A percentile compares a stretch with the other conserved stretches of the same genome.
These are phyloP conservation scores for Erodium chrysanthum DNA, from an alignment of 441 rosid genomes.

Conservation along the genomic window DNA sequence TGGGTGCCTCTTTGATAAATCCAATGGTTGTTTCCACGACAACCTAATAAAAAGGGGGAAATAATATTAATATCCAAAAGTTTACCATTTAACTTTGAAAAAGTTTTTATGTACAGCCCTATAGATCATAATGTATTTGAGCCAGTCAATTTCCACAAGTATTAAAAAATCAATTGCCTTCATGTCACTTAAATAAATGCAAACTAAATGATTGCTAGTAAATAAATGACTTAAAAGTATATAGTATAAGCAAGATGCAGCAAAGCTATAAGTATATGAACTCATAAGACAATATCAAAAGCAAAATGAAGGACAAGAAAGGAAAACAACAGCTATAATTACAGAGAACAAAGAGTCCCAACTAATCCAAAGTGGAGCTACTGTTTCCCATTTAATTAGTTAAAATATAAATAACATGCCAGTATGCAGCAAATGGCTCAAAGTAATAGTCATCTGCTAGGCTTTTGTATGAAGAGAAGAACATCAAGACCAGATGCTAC, in stretches of 20 bases:
- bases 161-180: not conserved
- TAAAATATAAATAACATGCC: not conserved
- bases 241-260: not conserved
- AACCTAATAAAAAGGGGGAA: slow-evolving; percentile 35
- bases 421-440: not conserved
- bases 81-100: not conserved
- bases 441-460: not conserved
- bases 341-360: not conserved
- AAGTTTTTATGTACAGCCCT: not conserved
- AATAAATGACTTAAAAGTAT: not conserved
- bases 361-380: not conserved
- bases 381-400: not conserved
- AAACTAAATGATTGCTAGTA: not conserved
- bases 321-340: not conserved
- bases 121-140: not conserved
- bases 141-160: not conserved
- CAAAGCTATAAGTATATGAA: not conserved
- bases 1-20: slow-evolving; percentile 70
- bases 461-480: not conserved
- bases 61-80: not conserved
- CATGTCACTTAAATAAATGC: not conserved
- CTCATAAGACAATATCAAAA: not conserved
- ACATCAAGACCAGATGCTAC: not conserved
- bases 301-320: not conserved
- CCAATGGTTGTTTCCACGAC: slow-evolving; percentile 65